phyloP scores from a whole-genome alignment of 768 basidiomycete genomes.

The Boletus coccyginus region DNA sequence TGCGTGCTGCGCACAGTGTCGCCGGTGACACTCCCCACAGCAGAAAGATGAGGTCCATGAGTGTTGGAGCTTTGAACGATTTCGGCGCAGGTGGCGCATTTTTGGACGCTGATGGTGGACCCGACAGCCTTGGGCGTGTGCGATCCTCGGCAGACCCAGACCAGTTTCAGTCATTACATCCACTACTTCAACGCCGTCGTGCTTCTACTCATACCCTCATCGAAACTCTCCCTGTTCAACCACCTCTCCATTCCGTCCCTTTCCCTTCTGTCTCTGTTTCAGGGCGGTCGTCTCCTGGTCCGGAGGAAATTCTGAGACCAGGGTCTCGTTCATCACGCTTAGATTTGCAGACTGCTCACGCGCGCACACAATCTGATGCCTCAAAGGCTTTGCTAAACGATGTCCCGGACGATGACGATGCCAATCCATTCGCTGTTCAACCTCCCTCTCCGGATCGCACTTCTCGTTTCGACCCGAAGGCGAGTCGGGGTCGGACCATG shows the following conservation, averaged over 20 bases:
- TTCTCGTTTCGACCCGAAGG: conserved; percentile 46
- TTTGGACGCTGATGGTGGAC: conserved; percentile 36
- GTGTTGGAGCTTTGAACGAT: conserved; percentile 60
- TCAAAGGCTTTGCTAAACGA: conserved; percentile 45
- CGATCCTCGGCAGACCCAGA: conserved; percentile 60
- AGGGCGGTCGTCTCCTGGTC: conserved; percentile 47
- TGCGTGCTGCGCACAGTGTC: conserved; percentile 44
- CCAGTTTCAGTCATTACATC: conserved; percentile 40
- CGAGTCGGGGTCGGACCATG: conserved; percentile 34
- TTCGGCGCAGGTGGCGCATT: conserved; percentile 48
- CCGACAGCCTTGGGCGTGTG: conserved; percentile 40
- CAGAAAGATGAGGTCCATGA: conserved; percentile 58
- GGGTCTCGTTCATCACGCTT: conserved; percentile 34
- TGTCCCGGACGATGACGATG: conserved; percentile 31
- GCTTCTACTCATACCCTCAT: conserved; percentile 49
- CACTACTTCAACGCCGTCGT: conserved; percentile 46
- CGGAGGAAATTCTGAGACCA: conserved; percentile 37
- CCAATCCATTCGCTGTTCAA: conserved; percentile 34
- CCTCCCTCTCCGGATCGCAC: conserved; percentile 38
- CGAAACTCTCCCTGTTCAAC: conserved; percentile 38
- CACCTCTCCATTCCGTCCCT: conserved; percentile 52
- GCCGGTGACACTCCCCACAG: conserved; percentile 39
- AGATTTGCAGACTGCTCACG: conserved; percentile 34
- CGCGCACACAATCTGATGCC: conserved; percentile 48
- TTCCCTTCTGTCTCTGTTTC: conserved; percentile 57